phyloP scores from a whole-genome alignment of 2,329 filamentous ascomycete species.

The Ascochyta rabiei region DNA sequence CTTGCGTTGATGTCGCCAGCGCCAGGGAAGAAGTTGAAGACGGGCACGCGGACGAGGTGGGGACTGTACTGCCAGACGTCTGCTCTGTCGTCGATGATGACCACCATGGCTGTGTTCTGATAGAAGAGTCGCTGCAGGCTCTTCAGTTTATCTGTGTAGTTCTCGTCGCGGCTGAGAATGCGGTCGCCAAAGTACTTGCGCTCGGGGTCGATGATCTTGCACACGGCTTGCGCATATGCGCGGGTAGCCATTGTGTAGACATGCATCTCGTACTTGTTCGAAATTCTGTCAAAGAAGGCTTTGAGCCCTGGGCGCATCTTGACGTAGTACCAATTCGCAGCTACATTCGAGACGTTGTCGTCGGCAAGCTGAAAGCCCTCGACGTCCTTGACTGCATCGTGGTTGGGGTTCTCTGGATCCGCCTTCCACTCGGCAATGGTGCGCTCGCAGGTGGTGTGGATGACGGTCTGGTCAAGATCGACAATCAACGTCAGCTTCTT shows the following conservation, averaged over 20 bases:
- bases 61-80: constrained; percentile 95
- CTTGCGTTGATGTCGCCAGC: constrained; percentile 99
- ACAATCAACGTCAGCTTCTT: constrained; percentile 92
- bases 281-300: constrained; percentile 78
- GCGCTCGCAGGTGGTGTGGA: constrained; percentile 95
- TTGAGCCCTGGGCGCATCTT: constrained; percentile 89
- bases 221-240: constrained; percentile 92
- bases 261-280: constrained; percentile 88
- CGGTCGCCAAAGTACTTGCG: constrained; percentile 90
- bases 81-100: constrained; percentile 95
- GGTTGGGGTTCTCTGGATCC: constrained; percentile 86
- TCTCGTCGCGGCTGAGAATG: constrained; percentile 96
- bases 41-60: constrained; percentile 92
- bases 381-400: constrained; percentile 88
- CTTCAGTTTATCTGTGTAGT: constrained; percentile 90
- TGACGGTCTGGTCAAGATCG: constrained; percentile 97
- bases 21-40: constrained; percentile 97
- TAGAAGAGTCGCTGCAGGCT: constrained; percentile 90
- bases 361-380: constrained; percentile 86
- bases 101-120: constrained; percentile 97
- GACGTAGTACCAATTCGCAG: constrained; percentile 83
- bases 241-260: constrained; percentile 99
- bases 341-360: constrained; percentile 57
- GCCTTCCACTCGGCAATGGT: constrained; percentile 95
- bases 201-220: constrained; percentile 89